Conservation (phyloP, 352 stramenopile genomes). For the Globisporangium emineosum region DNA sequence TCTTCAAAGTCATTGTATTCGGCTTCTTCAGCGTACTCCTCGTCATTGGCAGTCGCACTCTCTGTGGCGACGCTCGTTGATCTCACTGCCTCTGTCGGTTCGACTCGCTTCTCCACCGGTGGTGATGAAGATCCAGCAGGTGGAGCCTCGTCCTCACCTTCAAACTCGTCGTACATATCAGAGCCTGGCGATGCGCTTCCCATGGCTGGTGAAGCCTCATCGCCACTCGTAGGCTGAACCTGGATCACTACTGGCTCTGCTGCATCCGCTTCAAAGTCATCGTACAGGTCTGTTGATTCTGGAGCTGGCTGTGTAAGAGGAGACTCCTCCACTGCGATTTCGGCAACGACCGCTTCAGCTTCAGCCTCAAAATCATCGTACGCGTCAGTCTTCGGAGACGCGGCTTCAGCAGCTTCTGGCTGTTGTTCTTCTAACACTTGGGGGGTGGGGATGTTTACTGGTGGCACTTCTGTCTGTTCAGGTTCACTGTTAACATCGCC, state of each 20-base stretch:
- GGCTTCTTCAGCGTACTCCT: conserved; percentile 36
- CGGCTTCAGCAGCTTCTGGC: neutral
- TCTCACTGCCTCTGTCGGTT: neutral
- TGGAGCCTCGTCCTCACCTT: conserved; percentile 5
- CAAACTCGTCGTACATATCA: conserved; percentile 15
- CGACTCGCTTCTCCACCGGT: neutral
- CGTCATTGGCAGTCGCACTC: conserved; percentile 12
- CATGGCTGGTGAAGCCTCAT: too few relatives aligned
- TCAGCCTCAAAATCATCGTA: conserved; percentile 14
- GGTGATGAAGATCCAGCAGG: neutral
- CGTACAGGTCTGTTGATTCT: conserved; percentile 6
- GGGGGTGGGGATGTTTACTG: neutral
- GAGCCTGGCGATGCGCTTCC: neutral
- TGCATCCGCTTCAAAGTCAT: conserved; percentile 9
- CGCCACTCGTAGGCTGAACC: neutral
- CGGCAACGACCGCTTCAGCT: neutral
- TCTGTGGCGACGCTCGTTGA: too few relatives aligned
- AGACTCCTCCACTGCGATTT: neutral
- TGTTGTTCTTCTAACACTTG: neutral
- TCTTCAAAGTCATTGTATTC: conserved; percentile 50
- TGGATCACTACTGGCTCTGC: conserved; percentile 1
- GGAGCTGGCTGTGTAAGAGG: neutral
- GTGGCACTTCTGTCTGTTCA: neutral
- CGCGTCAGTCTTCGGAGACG: neutral
- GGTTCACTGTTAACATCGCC: neutral